Evolutionary conservation across 306 rosid genomes (phyloP), one percentile per base, ranked within the genome.

Genomic region (Quercus wislizeni): DNA sequence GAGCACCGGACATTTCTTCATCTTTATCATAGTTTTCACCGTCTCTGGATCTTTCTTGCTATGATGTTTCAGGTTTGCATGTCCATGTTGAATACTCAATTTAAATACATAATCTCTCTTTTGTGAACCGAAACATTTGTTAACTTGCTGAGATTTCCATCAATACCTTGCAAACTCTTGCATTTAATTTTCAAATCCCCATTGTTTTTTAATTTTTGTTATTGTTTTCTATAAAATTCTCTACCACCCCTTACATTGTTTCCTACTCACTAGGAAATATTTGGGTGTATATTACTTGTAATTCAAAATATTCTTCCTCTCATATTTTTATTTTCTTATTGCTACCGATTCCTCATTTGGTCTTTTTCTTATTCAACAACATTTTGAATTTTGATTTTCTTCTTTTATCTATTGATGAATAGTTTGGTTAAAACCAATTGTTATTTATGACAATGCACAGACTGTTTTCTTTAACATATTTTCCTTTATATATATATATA

Each of bases 21-120:
- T 90, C 91, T 94, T 18, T 94, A 91, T 86, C 99, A 94, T 63
- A 94, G 99, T 80, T 94, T 94, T 84, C 97, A 94, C 67, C 91
- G 97, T 30, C 72, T 94, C 74, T 94, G 99, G 99, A 92, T 94
- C 85, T 94, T 94, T 85, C 96, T 94, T 77, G 87, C 82, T 79
- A 91, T 94, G 99, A 94, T 94, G 99, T 94, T 94, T 83, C 99
- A 94, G 99, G 99, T 94, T 76, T 80, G 75, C 71, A 19, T 76
- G 33, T 74, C 46, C 58, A 12, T 79, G 11, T 59, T 68, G 56
- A 71, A 68, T 46, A 7, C 56, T 33, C 20, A 31, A 12, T 49
- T 64, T 64, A 1, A 28, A 18, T 30, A 18, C 12, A 17, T 2
- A 1, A 3, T 30, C 10, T 18, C n/a, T 30, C 21, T 64, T 38